Percentiles rank a stretch among this genome's conserved stretches.
Evolutionary conservation across 2,329 filamentous ascomycete species (phyloP).

Genomic region (Penicillium occitanis): DNA sequence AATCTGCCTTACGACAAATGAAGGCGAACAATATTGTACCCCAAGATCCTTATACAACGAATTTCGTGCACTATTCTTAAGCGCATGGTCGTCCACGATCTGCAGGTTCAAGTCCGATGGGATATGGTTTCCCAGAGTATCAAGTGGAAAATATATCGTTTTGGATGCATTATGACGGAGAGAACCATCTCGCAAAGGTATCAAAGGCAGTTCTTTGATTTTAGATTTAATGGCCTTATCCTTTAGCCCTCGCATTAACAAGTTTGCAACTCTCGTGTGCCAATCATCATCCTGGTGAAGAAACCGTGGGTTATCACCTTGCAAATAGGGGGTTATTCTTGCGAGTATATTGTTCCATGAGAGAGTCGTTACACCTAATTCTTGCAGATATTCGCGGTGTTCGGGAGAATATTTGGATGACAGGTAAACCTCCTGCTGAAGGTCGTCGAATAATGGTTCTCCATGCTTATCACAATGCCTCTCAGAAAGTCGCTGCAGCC

Average conservation of each 20-base stretch:
- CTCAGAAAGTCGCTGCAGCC: background rate
- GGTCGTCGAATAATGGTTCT: background rate
- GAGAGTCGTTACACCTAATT: background rate
- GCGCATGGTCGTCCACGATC: background rate
- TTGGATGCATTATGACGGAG: background rate
- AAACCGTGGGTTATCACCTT: background rate
- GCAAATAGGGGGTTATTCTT: background rate
- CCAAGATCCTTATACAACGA: background rate
- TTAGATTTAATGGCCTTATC: background rate
- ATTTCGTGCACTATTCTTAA: background rate
- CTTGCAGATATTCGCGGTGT: background rate
- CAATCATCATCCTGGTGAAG: background rate
- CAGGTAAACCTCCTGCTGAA: background rate
- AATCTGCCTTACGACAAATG: background rate
- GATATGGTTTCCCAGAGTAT: background rate
- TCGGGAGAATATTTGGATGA: background rate
- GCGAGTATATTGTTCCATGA: background rate
- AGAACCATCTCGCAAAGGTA: background rate
- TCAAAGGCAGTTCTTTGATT: background rate
- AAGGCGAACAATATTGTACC: background rate
- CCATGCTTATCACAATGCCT: background rate
- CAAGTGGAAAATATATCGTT: background rate
- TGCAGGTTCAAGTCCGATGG: background rate
- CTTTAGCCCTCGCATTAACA: background rate
- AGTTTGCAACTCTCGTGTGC: background rate